A percentile compares a stretch with the other conserved stretches of the same genome.
Conservation (phyloP, 495 filamentous ascomycete genomes). For the Pseudomonodictys pantanalensis region DNA sequence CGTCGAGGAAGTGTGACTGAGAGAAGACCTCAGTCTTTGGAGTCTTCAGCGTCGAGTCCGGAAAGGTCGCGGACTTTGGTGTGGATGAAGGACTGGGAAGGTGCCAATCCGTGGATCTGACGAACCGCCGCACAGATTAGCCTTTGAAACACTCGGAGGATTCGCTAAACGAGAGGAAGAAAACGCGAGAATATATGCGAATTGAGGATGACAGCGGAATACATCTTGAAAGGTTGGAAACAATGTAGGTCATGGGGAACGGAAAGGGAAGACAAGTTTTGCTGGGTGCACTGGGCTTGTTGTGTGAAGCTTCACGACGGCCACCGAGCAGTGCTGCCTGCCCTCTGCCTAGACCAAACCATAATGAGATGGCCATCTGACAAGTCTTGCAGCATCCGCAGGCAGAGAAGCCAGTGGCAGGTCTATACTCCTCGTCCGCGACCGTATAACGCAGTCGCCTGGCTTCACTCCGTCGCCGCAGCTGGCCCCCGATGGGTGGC, state of each 20-base stretch:
- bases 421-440: not conserved
- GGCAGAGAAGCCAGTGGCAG: not conserved
- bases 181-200: not conserved
- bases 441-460: not conserved
- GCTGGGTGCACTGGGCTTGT: slow-evolving; percentile 3
- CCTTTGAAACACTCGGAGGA: slow-evolving; percentile 24
- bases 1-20: slow-evolving; percentile 43
- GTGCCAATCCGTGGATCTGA: slow-evolving; percentile 40
- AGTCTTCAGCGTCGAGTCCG: slow-evolving; percentile 34
- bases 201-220: not conserved
- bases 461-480: not conserved
- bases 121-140: slow-evolving; percentile 23
- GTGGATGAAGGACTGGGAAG: slow-evolving; percentile 43
- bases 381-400: not conserved
- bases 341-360: slow-evolving; percentile 18
- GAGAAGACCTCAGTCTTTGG: slow-evolving; percentile 35
- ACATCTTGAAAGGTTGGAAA: too few species aligned
- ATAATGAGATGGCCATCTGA: not conserved
- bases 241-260: not conserved
- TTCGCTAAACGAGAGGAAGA: slow-evolving; percentile 2
- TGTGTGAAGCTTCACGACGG: not conserved
- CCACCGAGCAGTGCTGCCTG: slow-evolving; percentile 29
- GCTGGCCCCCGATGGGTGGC: too few species aligned
- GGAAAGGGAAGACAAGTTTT: slow-evolving; percentile 6
- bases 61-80: slow-evolving; percentile 36